Evolutionary conservation across 371 early-diverging fungal species (phyloP).

Genomic region (Mortierella sp.): DNA sequence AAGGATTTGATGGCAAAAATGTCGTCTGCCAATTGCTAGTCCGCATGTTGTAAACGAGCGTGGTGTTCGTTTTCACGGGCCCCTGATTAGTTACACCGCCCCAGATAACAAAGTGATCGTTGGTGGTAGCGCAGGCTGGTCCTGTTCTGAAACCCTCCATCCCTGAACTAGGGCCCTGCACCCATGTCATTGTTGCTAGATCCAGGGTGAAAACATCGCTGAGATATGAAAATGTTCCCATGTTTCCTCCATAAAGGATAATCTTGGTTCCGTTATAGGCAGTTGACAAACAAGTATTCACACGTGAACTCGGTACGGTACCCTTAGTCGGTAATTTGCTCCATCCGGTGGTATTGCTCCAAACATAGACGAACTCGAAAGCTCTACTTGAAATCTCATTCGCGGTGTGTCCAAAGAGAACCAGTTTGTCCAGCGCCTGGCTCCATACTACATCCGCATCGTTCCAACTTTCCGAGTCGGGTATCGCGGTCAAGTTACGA

Average conservation of each 20-base stretch:
- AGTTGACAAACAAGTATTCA: neutral
- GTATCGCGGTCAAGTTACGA: too few species aligned
- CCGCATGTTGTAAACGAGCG: constrained; percentile 12
- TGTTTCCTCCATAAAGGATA: constrained; percentile 27
- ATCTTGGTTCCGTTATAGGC: constrained; percentile 19
- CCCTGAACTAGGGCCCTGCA: constrained; percentile 11
- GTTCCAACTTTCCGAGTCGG: too few species aligned
- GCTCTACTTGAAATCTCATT: too few species aligned
- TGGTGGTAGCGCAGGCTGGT: constrained; percentile 15
- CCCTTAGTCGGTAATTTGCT: too few species aligned
- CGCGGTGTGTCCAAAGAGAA: too few species aligned
- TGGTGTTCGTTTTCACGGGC: neutral
- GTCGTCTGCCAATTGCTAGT: constrained; percentile 2
- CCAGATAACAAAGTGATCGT: constrained; percentile 24
- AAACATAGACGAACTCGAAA: too few species aligned
- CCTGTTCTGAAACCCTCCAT: neutral
- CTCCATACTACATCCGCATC: too few species aligned
- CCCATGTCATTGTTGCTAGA: constrained; percentile 17
- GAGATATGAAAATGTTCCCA: neutral
- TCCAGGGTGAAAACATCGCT: constrained; percentile 25
- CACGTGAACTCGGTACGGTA: neutral
- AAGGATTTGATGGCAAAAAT: constrained; percentile 5
- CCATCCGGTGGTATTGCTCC: too few species aligned
- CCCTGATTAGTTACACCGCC: constrained; percentile 10
- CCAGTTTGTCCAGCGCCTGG: too few species aligned